A percentile compares a stretch with the other conserved stretches of the same genome.
Conservation (phyloP, 257 asterid genomes). For the Primulina eburnea region DNA sequence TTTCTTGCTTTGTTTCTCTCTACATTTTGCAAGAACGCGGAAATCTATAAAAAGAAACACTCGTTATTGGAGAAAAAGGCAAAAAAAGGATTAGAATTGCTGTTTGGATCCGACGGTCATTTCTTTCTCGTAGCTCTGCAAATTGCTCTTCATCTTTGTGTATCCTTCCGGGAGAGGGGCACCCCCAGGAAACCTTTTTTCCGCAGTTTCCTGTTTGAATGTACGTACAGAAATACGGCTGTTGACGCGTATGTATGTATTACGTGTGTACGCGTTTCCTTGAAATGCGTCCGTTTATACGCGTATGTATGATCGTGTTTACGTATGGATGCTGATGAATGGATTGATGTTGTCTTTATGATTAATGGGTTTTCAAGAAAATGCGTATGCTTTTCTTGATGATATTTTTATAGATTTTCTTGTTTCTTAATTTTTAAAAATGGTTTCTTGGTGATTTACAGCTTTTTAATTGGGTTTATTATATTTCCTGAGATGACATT, state of each 20-base stretch:
- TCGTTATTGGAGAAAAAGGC: background rate
- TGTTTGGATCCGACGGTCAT: background rate
- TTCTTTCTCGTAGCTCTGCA: background rate
- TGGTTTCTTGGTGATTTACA: conserved; percentile 15
- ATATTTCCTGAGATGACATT: background rate
- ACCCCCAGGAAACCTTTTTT: background rate
- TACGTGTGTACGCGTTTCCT: background rate
- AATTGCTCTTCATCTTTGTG: background rate
- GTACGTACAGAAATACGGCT: background rate
- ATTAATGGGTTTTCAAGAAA: background rate
- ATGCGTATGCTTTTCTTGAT: background rate
- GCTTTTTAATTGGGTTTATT: conserved; percentile 18
- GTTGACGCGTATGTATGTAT: background rate
- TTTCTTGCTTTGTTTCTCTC: background rate
- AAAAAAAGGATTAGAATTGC: background rate
- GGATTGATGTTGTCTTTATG: background rate
- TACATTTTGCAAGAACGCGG: background rate
- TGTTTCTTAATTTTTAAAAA: background rate
- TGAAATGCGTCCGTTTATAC: background rate
- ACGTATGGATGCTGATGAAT: background rate
- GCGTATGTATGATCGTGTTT: conserved; percentile 8
- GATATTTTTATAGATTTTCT: background rate
- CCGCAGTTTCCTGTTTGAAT: background rate
- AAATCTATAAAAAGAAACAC: background rate
- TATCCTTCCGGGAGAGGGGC: background rate